Conservation (phyloP, 805 yeast genomes). For the Candida hungchunana region DNA sequence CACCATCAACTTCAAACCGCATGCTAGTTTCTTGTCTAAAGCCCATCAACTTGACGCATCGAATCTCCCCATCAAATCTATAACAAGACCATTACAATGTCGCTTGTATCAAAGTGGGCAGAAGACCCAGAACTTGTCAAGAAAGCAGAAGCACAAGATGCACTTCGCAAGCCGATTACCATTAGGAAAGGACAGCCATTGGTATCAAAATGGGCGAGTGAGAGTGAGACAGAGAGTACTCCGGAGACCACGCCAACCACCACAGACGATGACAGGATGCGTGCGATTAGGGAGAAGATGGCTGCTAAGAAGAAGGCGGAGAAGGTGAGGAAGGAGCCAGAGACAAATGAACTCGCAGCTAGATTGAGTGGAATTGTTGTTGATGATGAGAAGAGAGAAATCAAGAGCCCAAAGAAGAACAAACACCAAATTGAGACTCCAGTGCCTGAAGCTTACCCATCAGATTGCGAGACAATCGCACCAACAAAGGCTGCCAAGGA, state of each 20-base stretch:
- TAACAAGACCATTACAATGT: slow-evolving; percentile 4
- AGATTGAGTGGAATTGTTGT: slow-evolving; percentile 3
- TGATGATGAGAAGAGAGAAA: slow-evolving; percentile 10
- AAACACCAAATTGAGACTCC: no score
- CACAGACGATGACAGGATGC: slow-evolving; percentile 13
- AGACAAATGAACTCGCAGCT: slow-evolving; percentile 1
- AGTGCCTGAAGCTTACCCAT: not conserved
- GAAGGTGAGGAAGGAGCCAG: not conserved
- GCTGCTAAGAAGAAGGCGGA: slow-evolving; percentile 2
- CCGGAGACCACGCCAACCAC: slow-evolving; percentile 9
- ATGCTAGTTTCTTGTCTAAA: not conserved
- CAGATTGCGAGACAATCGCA: slow-evolving; percentile 9
- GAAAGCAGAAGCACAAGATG: slow-evolving; percentile 18
- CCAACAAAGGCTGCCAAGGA: slow-evolving; percentile 22
- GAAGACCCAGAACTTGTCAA: slow-evolving; percentile 16
- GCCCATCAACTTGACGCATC: not conserved
- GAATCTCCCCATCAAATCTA: not conserved
- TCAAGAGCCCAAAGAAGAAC: no score
- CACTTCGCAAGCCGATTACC: slow-evolving; percentile 9
- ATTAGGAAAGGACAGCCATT: slow-evolving; percentile 18
- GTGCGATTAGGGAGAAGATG: slow-evolving; percentile 6
- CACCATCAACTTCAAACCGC: no score
- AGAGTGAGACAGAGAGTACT: slow-evolving; percentile 10
- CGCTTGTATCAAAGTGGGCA: slow-evolving; percentile 25
- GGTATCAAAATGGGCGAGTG: slow-evolving; percentile 23